These are phyloP conservation scores for Penicillium riverlandense DNA, from an alignment of 495 filamentous ascomycete genomes.

Conservation along the genomic window DNA sequence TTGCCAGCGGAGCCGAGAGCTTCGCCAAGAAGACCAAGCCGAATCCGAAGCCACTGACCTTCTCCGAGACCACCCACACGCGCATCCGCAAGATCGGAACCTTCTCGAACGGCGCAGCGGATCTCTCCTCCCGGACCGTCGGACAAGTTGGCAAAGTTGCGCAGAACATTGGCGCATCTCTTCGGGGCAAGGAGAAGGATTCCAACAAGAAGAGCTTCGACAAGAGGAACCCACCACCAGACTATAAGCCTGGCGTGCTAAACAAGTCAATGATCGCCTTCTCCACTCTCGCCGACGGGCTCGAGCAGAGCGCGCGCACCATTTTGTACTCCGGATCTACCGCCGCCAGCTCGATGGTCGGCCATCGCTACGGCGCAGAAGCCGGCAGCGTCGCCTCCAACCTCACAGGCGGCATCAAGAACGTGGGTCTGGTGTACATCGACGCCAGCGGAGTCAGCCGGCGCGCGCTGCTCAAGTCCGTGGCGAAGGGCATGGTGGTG, in stretches of 20 bases:
- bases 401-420: constrained; percentile 81
- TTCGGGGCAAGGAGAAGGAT: constrained; percentile 53
- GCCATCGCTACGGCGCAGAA: constrained; percentile 77
- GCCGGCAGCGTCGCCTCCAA: constrained; percentile 66
- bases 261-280: constrained; percentile 97
- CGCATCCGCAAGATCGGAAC: constrained; percentile 80
- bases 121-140: constrained; percentile 76
- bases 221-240: constrained; percentile 47
- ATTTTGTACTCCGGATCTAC: constrained; percentile 64
- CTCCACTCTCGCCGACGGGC: constrained; percentile 87
- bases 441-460: constrained; percentile 89
- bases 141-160: constrained; percentile 73
- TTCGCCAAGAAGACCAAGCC: constrained; percentile 78
- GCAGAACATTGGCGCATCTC: constrained; percentile 76
- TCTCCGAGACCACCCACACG: constrained; percentile 76
- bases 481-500: constrained; percentile 98
- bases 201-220: constrained; percentile 53
- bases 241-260: constrained; percentile 81
- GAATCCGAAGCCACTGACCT: constrained; percentile 69
- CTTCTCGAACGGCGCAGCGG: constrained; percentile 68
- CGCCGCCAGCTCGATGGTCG: constrained; percentile 73
- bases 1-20: constrained; percentile 67
- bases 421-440: constrained; percentile 96
- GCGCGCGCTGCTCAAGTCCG: constrained; percentile 79
- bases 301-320: constrained; percentile 73